Base-by-base conservation (phyloP, 2,329 filamentous ascomycete species). In the Alternaria ventricosa region DNA sequence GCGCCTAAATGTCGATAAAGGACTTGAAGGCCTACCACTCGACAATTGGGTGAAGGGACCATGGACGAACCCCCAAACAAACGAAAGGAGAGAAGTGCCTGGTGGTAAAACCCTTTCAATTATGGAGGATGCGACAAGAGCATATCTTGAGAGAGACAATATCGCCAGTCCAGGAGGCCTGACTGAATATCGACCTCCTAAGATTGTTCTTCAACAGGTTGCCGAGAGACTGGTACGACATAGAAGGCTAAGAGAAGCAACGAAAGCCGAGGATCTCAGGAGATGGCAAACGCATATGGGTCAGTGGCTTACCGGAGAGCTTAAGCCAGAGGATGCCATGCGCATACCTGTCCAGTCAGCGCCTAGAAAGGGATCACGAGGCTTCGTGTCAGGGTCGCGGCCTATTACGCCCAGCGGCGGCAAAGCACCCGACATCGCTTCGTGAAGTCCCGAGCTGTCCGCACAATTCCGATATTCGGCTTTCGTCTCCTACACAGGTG, bases 191-290 rank as follows among this genome's bases (percentile, higher is more conserved):
- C 82, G 81, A 15, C 79, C 81, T 23, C 83, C 84, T 0, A 78
- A 74, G 58, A 73, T 80, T 0, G 82, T 84, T 72, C 71, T 85
- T 13, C 69, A 76, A 59, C 84, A 85, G 66, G 76, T 82, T 1
- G 84, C 84, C 1, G 83, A 85, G 71, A 82, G 83, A 60, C 71
- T 85, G 4, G 83, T 85, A 0, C 67, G 84, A 43, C 81, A 84
- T 57, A 74, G 83, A 50, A 71, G 83, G 23, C 74, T 82, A 18
- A 72, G 83, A 55, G 83, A 84, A 67, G 70, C 70, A 2, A 79
- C 76, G 1, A 78, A 78, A 56, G 50, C 68, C n/a, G 70, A 73
- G 9, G 70, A 81, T 15, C 63, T 67, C 10, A 71, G 54, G 58
- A 70, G 80, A 22, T 82, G 79, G 79, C 74, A 80, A 36, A 79